Percentiles rank a stretch among this genome's conserved stretches.
These are phyloP conservation scores for Cadophora sp. DNA, from an alignment of 2,329 filamentous ascomycete species.

Conservation along the genomic window DNA sequence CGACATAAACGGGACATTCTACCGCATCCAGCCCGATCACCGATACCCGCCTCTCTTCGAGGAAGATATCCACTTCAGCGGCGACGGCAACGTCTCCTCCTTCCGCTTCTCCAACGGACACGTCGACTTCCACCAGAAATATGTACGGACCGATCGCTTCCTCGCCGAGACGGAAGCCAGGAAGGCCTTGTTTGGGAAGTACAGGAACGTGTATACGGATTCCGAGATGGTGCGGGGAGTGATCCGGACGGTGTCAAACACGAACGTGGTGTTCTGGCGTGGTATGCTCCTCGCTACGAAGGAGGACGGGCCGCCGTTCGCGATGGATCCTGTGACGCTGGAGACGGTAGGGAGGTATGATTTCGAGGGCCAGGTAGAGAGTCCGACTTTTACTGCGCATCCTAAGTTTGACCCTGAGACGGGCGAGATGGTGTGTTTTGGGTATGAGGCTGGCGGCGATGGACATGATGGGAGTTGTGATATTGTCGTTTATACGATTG, in stretches of 20 bases:
- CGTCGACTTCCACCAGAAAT: constrained; percentile 44
- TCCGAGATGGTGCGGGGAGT: constrained; percentile 61
- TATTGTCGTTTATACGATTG: constrained; percentile 55
- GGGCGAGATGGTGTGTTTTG: constrained; percentile 59
- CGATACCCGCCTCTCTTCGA: constrained; percentile 61
- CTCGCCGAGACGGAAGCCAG: constrained; percentile 38
- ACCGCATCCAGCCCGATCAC: constrained; percentile 53
- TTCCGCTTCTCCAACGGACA: constrained; percentile 44
- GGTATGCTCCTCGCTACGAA: constrained; percentile 62
- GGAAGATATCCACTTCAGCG: constrained; percentile 53
- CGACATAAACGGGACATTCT: constrained; percentile 54
- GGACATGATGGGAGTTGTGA: constrained; percentile 52
- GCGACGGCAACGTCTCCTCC: constrained; percentile 45
- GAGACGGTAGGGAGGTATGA: constrained; percentile 57
- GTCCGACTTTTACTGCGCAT: constrained; percentile 58
- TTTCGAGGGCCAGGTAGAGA: constrained; percentile 55
- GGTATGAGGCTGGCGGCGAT: constrained; percentile 56
- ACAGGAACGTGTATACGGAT: constrained; percentile 64
- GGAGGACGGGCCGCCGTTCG: constrained; percentile 59
- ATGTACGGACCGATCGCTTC: constrained; percentile 45
- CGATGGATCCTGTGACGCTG: constrained; percentile 55
- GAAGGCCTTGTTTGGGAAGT: constrained; percentile 57
- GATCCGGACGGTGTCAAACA: constrained; percentile 63
- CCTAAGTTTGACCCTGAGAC: constrained; percentile 60
- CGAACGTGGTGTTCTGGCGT: constrained; percentile 65